These are phyloP conservation scores for Barnettozyma populi DNA, from an alignment of 805 yeast species.

Conservation along the genomic window DNA sequence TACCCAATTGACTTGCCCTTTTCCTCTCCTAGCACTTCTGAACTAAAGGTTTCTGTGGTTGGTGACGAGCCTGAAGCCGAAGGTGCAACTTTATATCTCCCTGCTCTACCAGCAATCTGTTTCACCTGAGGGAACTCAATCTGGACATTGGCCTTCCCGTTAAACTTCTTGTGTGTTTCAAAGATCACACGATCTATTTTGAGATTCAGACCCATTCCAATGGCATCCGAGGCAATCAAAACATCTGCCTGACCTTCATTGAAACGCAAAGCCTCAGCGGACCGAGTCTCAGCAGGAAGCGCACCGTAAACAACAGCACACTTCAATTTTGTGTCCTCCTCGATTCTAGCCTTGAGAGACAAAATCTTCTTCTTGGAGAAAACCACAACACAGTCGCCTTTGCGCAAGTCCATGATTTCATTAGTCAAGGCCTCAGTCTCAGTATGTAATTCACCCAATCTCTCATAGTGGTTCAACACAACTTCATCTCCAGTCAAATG, in stretches of 20 bases:
- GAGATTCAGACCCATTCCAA: conserved; percentile 94
- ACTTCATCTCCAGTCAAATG: conserved; percentile 75
- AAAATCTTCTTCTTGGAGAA: conserved; percentile 75
- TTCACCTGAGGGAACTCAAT: conserved; percentile 66
- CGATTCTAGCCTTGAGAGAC: conserved; percentile 64
- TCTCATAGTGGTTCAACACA: conserved; percentile 60
- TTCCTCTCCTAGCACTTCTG: not conserved
- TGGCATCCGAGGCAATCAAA: conserved; percentile 93
- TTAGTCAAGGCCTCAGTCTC: conserved; percentile 35
- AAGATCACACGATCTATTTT: conserved; percentile 79
- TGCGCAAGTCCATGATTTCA: conserved; percentile 36
- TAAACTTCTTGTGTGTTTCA: conserved; percentile 59
- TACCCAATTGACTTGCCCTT: conserved; percentile 34
- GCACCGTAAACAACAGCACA: conserved; percentile 95
- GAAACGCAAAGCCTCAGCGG: conserved; percentile 74
- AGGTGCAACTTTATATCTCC: conserved; percentile 53
- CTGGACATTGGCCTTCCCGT: conserved; percentile 47
- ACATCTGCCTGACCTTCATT: conserved; percentile 75
- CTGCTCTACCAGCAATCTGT: conserved; percentile 97
- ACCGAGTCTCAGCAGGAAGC: conserved; percentile 90
- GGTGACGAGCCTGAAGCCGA: conserved; percentile 1
- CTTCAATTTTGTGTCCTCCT: conserved; percentile 50
- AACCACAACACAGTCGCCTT: conserved; percentile 88
- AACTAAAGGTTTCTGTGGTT: not conserved
- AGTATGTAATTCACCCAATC: conserved; percentile 68